Evolutionary conservation across 805 yeast species (phyloP), one percentile per base, ranked within the genome.

Genomic region (Metschnikowia bowlesiae): DNA sequence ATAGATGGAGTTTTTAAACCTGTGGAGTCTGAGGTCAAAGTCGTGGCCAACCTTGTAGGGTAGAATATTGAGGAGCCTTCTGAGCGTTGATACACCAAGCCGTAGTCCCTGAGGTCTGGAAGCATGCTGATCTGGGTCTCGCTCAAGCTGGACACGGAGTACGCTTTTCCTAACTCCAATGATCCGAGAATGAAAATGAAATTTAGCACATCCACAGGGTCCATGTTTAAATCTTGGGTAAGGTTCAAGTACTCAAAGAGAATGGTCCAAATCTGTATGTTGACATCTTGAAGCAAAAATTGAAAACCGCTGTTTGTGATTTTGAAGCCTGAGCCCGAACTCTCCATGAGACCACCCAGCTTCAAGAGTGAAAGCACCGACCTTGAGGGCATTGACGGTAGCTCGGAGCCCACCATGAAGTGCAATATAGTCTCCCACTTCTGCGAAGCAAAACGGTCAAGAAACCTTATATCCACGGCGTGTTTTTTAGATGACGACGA

Each of bases 381-480:
- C n/a, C 79, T 77, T 44, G 91, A 84, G 2, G 61, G 61, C 2
- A 97, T 96, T 2, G 80, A 70, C 14, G 74, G 77, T 42, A 84
- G 70, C 46, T 88, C 87, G 0, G 97, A 89, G 1, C 98, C 97
- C 40, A 94, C 99, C 98, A 94, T 92, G 71, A 85, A 94, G 74
- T 94, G 98, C 59, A 94, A 74, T 58, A 94, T 92, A 7, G 89
- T 82, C 64, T 94, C 99, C 99, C 99, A 94, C 63, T 87, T 89
- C 42, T 78, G 80, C 6, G 89, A 79, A 11, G 97, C 96, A 68
- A 89, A 91, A 37, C 74, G 74, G 57, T 89, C 95, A 44, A 92
- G 72, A 59, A 84, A 85, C 35, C 75, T 78, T n/a, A 83, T 67
- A 43, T 80, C 83, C 4, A 87, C 85, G 31, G 71, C 70, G 49